These are phyloP conservation scores for Chytridium lagenaria DNA, from an alignment of 371 early-diverging fungal species.

Conservation along the genomic window DNA sequence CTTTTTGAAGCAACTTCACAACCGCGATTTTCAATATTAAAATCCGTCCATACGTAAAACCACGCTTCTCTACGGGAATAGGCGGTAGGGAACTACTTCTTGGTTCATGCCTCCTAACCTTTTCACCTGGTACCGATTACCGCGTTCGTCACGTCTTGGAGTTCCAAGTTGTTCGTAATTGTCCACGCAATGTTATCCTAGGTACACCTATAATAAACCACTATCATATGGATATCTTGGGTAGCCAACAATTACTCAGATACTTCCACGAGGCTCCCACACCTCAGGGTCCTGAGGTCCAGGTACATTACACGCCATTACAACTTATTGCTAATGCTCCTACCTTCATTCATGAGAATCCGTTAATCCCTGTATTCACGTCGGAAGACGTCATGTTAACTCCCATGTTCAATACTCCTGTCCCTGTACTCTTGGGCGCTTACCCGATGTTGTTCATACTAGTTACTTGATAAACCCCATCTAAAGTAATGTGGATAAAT, in stretches of 20 bases:
- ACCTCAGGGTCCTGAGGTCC: no score
- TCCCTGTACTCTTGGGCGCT: neutral
- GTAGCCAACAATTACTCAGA: neutral
- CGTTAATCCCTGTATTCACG: neutral
- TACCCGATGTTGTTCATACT: neutral
- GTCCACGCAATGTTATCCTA: conserved; percentile 18
- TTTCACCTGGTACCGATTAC: conserved; percentile 12
- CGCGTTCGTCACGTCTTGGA: neutral
- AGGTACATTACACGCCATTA: neutral
- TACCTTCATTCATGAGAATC: neutral
- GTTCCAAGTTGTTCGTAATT: neutral
- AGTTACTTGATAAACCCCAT: neutral
- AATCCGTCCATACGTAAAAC: neutral
- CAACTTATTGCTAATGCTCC: neutral
- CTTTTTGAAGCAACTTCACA: neutral
- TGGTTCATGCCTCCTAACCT: neutral
- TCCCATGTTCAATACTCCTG: neutral
- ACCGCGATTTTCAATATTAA: no score
- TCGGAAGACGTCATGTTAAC: neutral
- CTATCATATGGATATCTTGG: conserved; percentile 2
- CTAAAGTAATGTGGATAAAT: neutral
- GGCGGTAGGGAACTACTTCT: conserved; percentile 6
- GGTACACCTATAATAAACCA: conserved; percentile 14
- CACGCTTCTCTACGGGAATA: neutral
- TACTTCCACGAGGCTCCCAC: no score